Evolutionary conservation across 768 basidiomycete species (phyloP).

Genomic region (Tricholoma sp.): DNA sequence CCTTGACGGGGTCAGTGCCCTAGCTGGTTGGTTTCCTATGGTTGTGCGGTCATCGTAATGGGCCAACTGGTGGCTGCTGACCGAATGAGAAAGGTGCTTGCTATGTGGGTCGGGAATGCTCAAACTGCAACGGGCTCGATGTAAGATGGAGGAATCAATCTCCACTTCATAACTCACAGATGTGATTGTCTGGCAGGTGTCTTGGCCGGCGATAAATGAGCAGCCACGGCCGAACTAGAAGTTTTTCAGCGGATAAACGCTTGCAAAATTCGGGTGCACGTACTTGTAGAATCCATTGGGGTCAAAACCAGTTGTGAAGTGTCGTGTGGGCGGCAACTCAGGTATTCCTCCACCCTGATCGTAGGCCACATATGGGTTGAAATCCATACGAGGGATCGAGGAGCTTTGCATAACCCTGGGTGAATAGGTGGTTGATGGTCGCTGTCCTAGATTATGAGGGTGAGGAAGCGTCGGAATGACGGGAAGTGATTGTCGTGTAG

Average conservation of each 20-base stretch:
- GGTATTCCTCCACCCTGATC: slow-evolving; percentile 3
- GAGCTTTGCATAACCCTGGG: not conserved
- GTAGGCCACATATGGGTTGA: slow-evolving; percentile 48
- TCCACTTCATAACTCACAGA: slow-evolving; percentile 6
- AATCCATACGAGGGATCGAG: slow-evolving; percentile 23
- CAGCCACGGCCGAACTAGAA: slow-evolving; percentile 49
- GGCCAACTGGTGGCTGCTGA: not conserved
- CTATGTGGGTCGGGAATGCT: not conserved
- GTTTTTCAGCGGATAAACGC: not conserved
- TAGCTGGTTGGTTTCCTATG: too few species aligned
- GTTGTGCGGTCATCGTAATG: not conserved
- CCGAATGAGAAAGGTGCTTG: not conserved
- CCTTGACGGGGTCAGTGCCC: not conserved
- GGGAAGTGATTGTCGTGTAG: slow-evolving; percentile 18
- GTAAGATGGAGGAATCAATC: not conserved
- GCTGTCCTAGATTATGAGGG: slow-evolving; percentile 8
- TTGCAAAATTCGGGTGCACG: slow-evolving; percentile 6
- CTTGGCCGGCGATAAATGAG: slow-evolving; percentile 29
- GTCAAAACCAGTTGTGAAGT: slow-evolving; percentile 11
- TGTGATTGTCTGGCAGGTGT: slow-evolving; percentile 10
- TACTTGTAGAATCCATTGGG: slow-evolving; percentile 56
- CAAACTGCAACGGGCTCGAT: not conserved
- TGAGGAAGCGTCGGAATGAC: slow-evolving; percentile 7
- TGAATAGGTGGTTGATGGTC: slow-evolving; percentile 6
- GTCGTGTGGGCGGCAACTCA: slow-evolving; percentile 6